Conservation (phyloP, 257 asterid genomes). For the Penstemon barbatus region DNA sequence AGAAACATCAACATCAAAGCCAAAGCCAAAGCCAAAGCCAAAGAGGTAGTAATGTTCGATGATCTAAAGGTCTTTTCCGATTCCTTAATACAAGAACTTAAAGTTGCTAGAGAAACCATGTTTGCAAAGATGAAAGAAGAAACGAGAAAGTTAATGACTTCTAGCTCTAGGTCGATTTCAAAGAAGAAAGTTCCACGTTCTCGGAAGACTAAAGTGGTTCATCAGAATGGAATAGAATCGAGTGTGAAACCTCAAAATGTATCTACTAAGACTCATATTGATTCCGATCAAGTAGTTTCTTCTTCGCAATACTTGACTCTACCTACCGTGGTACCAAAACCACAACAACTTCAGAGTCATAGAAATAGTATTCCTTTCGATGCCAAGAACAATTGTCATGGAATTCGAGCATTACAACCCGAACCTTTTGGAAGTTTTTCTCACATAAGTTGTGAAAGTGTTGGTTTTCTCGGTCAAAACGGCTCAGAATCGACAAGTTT, state of each 20-base stretch:
- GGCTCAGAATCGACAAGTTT: conserved; percentile 8
- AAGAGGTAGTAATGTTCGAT: conserved; percentile 28
- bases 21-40: conserved; percentile 22
- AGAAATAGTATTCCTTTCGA: conserved; percentile 27
- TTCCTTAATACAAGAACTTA: conserved; percentile 49
- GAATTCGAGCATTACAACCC: conserved; percentile 24
- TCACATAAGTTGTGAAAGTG: conserved; percentile 24
- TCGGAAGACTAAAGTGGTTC: conserved; percentile 20
- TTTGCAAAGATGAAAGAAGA: conserved; percentile 46
- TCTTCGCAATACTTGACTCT: conserved; percentile 29
- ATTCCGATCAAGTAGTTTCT: conserved; percentile 28
- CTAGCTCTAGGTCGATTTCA: not conserved
- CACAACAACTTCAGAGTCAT: conserved; percentile 30
- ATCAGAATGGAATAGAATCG: conserved; percentile 19
- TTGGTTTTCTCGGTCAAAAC: conserved; percentile 27
- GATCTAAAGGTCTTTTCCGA: conserved; percentile 47
- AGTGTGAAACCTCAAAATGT: conserved; percentile 17
- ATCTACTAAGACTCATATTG: conserved; percentile 18
- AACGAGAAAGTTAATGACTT: conserved; percentile 30
- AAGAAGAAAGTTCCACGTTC: conserved; percentile 18
- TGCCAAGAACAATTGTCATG: conserved; percentile 17
- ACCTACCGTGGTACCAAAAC: conserved; percentile 28
- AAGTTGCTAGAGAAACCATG: conserved; percentile 44
- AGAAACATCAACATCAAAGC: not conserved
- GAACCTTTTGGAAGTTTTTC: conserved; percentile 27